Conservation (phyloP, 2,329 filamentous ascomycete species). For the Fusarium citri region DNA sequence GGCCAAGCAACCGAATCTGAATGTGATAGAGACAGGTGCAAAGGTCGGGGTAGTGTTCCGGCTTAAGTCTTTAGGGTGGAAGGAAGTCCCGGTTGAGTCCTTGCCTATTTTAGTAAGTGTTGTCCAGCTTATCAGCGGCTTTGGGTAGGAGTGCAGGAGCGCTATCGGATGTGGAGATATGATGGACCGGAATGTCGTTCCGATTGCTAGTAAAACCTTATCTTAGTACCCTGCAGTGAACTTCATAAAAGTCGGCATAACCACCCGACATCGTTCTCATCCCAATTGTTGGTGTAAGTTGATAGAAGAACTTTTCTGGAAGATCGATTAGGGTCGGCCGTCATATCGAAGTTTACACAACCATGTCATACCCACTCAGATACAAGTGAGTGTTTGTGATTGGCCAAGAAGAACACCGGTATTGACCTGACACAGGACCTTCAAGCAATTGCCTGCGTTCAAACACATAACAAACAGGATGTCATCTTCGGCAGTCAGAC, state of each 20-base stretch:
- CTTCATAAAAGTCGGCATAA: conserved; percentile 23
- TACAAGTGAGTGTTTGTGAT: background rate
- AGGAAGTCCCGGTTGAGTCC: conserved; percentile 2
- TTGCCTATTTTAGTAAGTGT: conserved; percentile 25
- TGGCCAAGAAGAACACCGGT: accelerated
- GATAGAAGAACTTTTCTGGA: background rate
- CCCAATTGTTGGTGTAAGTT: background rate
- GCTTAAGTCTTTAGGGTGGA: conserved; percentile 28
- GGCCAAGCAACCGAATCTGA: background rate
- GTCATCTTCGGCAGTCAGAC: conserved; percentile 1
- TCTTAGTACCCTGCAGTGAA: background rate
- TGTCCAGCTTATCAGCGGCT: conserved; percentile 27
- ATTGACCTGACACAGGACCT: conserved; percentile 3
- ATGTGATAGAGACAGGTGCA: background rate
- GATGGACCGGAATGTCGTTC: conserved; percentile 6
- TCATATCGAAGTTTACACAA: background rate
- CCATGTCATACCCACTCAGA: background rate
- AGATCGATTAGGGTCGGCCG: background rate
- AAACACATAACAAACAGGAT: background rate
- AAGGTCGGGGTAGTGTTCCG: conserved; percentile 42
- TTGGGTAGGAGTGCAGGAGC: conserved; percentile 13
- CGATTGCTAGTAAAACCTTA: conserved; percentile 6
- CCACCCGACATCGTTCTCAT: conserved; percentile 1
- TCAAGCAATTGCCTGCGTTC: background rate
- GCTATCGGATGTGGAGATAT: conserved; percentile 22